These are phyloP conservation scores for Musa balbisiana DNA, from an alignment of 202 grass and related monocot genomes.

Conservation along the genomic window DNA sequence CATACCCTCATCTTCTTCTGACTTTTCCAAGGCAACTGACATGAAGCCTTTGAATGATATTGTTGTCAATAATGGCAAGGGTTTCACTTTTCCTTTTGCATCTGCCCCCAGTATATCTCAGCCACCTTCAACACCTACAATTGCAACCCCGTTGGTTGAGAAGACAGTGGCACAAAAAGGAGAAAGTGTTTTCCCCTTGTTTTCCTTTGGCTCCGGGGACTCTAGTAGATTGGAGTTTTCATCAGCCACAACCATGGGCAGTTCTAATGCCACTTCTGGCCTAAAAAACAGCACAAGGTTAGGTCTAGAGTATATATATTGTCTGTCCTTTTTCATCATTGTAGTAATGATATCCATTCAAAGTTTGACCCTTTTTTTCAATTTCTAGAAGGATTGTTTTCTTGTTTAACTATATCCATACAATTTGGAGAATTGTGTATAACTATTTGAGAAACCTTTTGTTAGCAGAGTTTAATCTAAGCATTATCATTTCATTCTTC, in stretches of 20 bases:
- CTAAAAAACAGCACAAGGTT: conserved; percentile 35
- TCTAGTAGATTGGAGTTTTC: conserved; percentile 11
- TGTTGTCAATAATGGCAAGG: conserved; percentile 16
- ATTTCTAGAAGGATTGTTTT: too few species aligned
- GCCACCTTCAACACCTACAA: conserved; percentile 25
- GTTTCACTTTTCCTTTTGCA: conserved; percentile 35
- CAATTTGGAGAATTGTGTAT: too few species aligned
- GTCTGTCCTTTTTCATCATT: conserved; percentile 5
- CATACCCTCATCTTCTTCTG: conserved; percentile 22
- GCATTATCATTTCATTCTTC: too few species aligned
- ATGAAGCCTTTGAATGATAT: conserved; percentile 12
- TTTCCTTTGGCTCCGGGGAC: conserved; percentile 28
- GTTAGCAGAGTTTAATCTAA: too few species aligned
- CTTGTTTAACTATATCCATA: too few species aligned
- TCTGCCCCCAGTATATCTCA: conserved; percentile 17
- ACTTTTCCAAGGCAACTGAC: conserved; percentile 30
- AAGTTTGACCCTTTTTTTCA: neutral
- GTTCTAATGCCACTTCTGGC: neutral
- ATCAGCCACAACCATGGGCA: conserved; percentile 7
- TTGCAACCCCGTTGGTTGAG: conserved; percentile 32
- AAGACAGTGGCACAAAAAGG: conserved; percentile 33
- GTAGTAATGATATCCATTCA: neutral
- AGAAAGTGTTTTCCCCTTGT: conserved; percentile 21
- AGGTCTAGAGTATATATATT: conserved; percentile 8
- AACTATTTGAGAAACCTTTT: too few species aligned